Conservation (phyloP, 1,284 basidiomycete genomes). For the Tilletia horrida region DNA sequence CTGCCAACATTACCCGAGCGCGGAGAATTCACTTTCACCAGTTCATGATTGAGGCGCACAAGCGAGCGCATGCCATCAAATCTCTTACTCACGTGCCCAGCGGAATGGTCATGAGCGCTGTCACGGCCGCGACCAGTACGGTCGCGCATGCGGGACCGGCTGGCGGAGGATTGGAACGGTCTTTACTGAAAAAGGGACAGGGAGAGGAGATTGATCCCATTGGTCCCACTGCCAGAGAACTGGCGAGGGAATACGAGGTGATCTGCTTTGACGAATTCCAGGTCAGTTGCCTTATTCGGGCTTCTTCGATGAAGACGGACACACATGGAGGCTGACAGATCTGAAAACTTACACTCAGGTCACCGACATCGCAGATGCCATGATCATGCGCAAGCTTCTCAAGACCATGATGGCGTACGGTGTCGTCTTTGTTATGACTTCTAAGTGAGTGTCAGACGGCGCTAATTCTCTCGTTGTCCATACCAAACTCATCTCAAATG, state of each 20-base stretch:
- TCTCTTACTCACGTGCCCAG: constrained; percentile 46
- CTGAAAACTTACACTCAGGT: constrained; percentile 61
- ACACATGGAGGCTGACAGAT: too few species aligned
- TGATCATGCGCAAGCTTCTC: constrained; percentile 87
- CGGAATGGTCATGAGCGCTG: constrained; percentile 47
- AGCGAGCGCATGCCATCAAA: constrained; percentile 72
- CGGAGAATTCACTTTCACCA: constrained; percentile 80
- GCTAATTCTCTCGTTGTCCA: too few species aligned
- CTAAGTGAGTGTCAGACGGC: constrained; percentile 72
- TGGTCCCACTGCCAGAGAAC: constrained; percentile 78
- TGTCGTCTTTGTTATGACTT: constrained; percentile 91
- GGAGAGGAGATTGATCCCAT: constrained; percentile 70
- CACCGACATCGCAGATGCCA: constrained; percentile 96
- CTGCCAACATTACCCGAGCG: constrained; percentile 68
- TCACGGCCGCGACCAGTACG: constrained; percentile 8
- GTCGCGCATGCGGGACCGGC: constrained; percentile 14
- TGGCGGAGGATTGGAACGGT: constrained; percentile 22
- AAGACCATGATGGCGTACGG: constrained; percentile 76
- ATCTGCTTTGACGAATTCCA: constrained; percentile 99
- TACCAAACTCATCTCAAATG: too few species aligned
- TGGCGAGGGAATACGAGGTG: constrained; percentile 68
- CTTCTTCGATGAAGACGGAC: too few species aligned
- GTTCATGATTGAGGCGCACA: constrained; percentile 99
- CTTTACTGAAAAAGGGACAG: constrained; percentile 16
- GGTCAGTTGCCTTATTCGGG: too few species aligned